Percentiles rank a stretch among this genome's conserved stretches.
Conservation (phyloP, 2,329 filamentous ascomycete genomes). For the Pezicula neosporulosa region DNA sequence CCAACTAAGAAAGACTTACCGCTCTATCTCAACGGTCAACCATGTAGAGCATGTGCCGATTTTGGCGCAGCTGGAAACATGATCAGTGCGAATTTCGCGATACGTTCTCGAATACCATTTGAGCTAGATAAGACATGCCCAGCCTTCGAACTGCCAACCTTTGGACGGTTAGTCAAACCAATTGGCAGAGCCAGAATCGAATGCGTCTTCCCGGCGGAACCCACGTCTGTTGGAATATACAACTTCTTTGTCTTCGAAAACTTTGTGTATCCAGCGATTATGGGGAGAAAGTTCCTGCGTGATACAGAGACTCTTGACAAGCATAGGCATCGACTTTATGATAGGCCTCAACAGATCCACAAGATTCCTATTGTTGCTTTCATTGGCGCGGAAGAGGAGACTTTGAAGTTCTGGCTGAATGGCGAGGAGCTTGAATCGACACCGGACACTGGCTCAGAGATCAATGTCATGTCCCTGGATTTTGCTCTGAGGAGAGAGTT, state of each 20-base stretch:
- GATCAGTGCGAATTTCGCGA: background rate
- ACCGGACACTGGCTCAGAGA: conserved; percentile 8
- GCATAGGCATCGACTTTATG: background rate
- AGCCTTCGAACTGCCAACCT: background rate
- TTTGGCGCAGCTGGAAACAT: background rate
- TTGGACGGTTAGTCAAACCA: background rate
- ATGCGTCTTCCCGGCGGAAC: background rate
- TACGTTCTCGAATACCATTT: background rate
- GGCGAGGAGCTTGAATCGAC: background rate
- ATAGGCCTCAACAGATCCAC: background rate
- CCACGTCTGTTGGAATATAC: background rate
- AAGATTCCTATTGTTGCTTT: background rate
- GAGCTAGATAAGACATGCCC: background rate
- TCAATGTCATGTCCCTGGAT: conserved; percentile 6
- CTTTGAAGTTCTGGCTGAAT: background rate
- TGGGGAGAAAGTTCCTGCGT: conserved; percentile 5
- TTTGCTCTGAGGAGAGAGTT: conserved; percentile 2
- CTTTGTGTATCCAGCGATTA: conserved; percentile 4
- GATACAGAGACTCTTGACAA: conserved; percentile 2
- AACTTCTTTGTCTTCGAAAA: conserved; percentile 1
- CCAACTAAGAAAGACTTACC: too few species aligned
- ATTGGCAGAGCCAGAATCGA: background rate
- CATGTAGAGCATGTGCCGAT: too few species aligned
- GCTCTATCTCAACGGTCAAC: too few species aligned
- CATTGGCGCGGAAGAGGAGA: conserved; percentile 1